Evolutionary conservation across 805 yeast genomes (phyloP).

Genomic region (Dipodascus geniculatus): DNA sequence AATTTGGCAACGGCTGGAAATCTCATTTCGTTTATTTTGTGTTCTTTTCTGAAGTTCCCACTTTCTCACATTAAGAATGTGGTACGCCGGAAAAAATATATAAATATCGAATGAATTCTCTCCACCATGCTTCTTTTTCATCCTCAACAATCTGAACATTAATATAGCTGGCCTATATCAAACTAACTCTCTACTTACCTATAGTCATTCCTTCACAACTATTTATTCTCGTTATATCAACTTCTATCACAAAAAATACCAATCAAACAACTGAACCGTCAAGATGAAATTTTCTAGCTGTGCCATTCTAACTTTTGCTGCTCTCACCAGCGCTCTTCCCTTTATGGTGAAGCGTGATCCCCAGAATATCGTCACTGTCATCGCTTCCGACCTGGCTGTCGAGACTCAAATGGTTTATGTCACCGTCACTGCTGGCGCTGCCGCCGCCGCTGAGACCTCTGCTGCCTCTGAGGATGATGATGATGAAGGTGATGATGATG

Average conservation of each 20-base stretch:
- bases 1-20: neutral
- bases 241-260: too few species aligned
- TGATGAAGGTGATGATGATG: conserved; percentile 1
- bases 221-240: neutral
- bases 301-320: conserved; percentile 12
- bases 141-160: neutral
- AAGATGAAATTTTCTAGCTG: conserved; percentile 13
- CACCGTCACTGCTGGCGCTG: conserved; percentile 10
- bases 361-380: conserved; percentile 11
- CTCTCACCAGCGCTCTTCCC: conserved; percentile 1
- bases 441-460: conserved; percentile 4
- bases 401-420: conserved; percentile 7
- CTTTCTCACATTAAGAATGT: too few species aligned
- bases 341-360: neutral
- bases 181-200: neutral
- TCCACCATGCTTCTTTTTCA: neutral
- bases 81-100: neutral
- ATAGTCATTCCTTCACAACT: neutral
- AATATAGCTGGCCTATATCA: neutral
- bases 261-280: too few species aligned
- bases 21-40: neutral
- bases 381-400: conserved; percentile 11
- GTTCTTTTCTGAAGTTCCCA: neutral
- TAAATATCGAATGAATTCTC: neutral
- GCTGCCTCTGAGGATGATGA: neutral